Percentiles rank a stretch among this genome's conserved stretches.
These are phyloP conservation scores for Endotrypanum monterogeii DNA, from an alignment of 208 protist species.

Conservation along the genomic window DNA sequence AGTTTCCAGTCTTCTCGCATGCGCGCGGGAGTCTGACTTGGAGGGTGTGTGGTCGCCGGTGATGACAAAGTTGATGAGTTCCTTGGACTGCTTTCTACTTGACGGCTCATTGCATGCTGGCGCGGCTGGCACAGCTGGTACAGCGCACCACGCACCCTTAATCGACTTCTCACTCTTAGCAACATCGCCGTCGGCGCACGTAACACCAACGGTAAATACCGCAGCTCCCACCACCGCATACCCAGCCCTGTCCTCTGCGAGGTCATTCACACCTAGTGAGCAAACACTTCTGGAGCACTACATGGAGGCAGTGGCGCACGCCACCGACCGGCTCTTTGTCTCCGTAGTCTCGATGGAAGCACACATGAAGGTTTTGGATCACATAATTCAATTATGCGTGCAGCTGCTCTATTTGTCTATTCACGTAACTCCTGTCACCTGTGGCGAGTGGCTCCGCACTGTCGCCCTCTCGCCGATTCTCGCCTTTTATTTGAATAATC, in stretches of 20 bases:
- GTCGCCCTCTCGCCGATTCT: conserved; percentile 29
- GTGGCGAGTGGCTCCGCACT: conserved; percentile 17
- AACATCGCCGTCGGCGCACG: not conserved
- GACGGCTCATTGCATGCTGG: conserved; percentile 1
- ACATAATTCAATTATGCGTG: conserved; percentile 24
- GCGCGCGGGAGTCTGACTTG: conserved; percentile 21
- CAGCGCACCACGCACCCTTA: not conserved
- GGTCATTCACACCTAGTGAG: conserved; percentile 17
- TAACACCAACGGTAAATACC: not conserved
- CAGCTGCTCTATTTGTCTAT: conserved; percentile 26
- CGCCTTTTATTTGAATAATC: conserved; percentile 30
- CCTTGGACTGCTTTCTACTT: conserved; percentile 12
- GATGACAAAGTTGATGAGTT: conserved; percentile 26
- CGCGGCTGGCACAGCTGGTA: not conserved
- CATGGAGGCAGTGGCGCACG: conserved; percentile 24
- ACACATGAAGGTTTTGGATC: conserved; percentile 18
- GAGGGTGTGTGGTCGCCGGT: conserved; percentile 24
- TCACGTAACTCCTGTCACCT: conserved; percentile 6
- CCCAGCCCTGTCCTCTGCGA: not conserved
- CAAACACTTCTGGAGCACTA: conserved; percentile 21
- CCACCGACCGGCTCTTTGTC: conserved; percentile 28
- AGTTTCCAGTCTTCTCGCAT: conserved; percentile 38
- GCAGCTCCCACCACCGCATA: not conserved
- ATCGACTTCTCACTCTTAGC: not conserved
- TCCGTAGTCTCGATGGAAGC: conserved; percentile 20